These are phyloP conservation scores for Domatiomyces catenatus DNA, from an alignment of 2,329 filamentous ascomycete genomes.

Conservation along the genomic window DNA sequence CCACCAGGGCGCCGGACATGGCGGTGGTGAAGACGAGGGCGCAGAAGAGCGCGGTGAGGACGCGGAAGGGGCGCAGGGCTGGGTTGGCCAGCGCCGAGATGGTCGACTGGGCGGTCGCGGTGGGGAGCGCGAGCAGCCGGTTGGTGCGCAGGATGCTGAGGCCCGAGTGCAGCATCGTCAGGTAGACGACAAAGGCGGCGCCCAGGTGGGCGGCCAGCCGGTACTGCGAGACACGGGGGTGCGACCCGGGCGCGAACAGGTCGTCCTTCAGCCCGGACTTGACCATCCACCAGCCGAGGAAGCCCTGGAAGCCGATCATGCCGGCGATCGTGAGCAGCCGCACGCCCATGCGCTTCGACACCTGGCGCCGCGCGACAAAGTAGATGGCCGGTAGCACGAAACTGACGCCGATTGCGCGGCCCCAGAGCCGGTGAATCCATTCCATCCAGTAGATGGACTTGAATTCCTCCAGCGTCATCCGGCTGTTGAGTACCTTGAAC, in stretches of 20 bases:
- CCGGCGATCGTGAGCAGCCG: slow-evolving; percentile 69
- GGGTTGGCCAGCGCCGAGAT: slow-evolving; percentile 51
- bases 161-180: slow-evolving; percentile 83
- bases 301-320: slow-evolving; percentile 85
- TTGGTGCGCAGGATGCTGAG: slow-evolving; percentile 68
- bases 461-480: slow-evolving; percentile 87
- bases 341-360: slow-evolving; percentile 61
- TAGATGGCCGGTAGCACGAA: slow-evolving; percentile 81
- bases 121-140: slow-evolving; percentile 39
- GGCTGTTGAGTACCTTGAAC: slow-evolving; percentile 77
- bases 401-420: slow-evolving; percentile 73
- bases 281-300: slow-evolving; percentile 99
- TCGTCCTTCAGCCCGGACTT: slow-evolving; percentile 92
- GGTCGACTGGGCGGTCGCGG: slow-evolving; percentile 47
- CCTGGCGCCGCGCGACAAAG: slow-evolving; percentile 66
- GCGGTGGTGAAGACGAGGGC: slow-evolving; percentile 73
- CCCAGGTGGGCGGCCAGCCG: slow-evolving; percentile 77
- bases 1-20: slow-evolving; percentile 86
- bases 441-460: slow-evolving; percentile 99
- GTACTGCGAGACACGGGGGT: slow-evolving; percentile 90
- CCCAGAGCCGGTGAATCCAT: slow-evolving; percentile 92
- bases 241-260: slow-evolving; percentile 75
- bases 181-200: slow-evolving; percentile 83
- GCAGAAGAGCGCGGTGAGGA: slow-evolving; percentile 54
- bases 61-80: slow-evolving; percentile 56